These are phyloP conservation scores for Vigna unguiculata DNA, from an alignment of 306 rosid genomes.

Conservation along the genomic window DNA sequence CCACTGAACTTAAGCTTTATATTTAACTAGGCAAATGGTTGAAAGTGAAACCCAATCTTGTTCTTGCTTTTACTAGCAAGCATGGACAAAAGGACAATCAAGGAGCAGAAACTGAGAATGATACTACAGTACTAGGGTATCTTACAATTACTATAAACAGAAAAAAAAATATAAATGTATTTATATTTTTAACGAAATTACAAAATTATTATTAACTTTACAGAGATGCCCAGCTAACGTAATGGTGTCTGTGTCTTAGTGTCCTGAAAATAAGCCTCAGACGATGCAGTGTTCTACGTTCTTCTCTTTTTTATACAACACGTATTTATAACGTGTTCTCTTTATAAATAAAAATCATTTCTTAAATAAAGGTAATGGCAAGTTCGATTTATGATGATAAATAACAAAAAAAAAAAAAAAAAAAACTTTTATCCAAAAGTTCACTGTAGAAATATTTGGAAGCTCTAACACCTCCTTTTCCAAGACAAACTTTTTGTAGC, in stretches of 20 bases:
- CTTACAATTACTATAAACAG: neutral
- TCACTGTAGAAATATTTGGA: conserved; percentile 7
- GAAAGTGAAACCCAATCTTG: neutral
- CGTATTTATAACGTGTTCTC: neutral
- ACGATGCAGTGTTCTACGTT: neutral
- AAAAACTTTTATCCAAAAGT: conserved; percentile 21
- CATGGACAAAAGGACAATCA: neutral
- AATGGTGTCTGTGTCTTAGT: too few relatives aligned
- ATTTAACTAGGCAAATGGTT: neutral
- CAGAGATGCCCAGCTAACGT: neutral
- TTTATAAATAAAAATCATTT: neutral
- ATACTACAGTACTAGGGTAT: conserved; percentile 9
- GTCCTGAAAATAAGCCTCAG: too few relatives aligned
- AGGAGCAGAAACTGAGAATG: neutral
- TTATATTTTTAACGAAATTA: neutral
- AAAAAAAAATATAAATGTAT: too few relatives aligned
- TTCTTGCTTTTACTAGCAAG: neutral
- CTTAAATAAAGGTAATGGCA: neutral
- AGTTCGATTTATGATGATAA: conserved; percentile 1
- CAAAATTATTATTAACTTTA: neutral
- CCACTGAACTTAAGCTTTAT: neutral
- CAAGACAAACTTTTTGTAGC: conserved; percentile 19
- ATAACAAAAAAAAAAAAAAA: neutral
- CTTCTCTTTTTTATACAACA: neutral
- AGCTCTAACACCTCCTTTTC: conserved; percentile 3